These are phyloP conservation scores for Citrullus colocynthis DNA, from an alignment of 306 rosid species.

Conservation along the genomic window DNA sequence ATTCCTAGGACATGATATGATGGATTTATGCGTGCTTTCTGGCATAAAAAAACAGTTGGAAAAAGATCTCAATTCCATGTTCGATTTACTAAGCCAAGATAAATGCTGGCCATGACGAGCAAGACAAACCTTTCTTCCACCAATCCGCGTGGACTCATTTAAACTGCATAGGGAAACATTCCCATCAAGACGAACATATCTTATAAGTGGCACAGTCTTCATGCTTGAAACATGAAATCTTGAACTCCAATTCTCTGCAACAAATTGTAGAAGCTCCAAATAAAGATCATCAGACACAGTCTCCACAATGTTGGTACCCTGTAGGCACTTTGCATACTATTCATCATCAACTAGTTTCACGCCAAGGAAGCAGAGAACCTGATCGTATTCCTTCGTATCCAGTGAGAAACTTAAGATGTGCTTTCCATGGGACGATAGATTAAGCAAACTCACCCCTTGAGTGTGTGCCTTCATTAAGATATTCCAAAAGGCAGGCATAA, in stretches of 20 bases:
- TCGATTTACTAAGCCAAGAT: conserved; percentile 51
- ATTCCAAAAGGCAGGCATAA: conserved; percentile 46
- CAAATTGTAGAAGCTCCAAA: conserved; percentile 35
- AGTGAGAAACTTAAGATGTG: conserved; percentile 37
- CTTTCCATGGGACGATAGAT: conserved; percentile 42
- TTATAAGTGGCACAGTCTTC: conserved; percentile 26
- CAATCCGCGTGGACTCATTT: background rate
- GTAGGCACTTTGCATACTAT: conserved; percentile 69
- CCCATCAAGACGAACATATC: conserved; percentile 29
- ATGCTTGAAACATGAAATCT: conserved; percentile 19
- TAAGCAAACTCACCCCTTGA: conserved; percentile 25
- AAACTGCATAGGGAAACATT: conserved; percentile 25
- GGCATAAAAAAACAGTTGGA: conserved; percentile 36
- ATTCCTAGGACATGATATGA: conserved; percentile 4
- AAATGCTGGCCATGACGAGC: conserved; percentile 7
- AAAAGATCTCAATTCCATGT: conserved; percentile 21
- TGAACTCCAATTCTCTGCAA: conserved; percentile 29
- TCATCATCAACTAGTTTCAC: conserved; percentile 27
- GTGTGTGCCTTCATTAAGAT: conserved; percentile 28
- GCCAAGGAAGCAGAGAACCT: conserved; percentile 32
- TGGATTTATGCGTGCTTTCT: conserved; percentile 29
- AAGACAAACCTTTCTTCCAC: conserved; percentile 13
- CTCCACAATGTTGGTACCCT: conserved; percentile 35
- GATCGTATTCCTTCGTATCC: conserved; percentile 28
- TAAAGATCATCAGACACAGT: conserved; percentile 41